These are phyloP conservation scores for Diplocarpon rosae DNA, from an alignment of 2,329 filamentous ascomycete species.

Conservation along the genomic window DNA sequence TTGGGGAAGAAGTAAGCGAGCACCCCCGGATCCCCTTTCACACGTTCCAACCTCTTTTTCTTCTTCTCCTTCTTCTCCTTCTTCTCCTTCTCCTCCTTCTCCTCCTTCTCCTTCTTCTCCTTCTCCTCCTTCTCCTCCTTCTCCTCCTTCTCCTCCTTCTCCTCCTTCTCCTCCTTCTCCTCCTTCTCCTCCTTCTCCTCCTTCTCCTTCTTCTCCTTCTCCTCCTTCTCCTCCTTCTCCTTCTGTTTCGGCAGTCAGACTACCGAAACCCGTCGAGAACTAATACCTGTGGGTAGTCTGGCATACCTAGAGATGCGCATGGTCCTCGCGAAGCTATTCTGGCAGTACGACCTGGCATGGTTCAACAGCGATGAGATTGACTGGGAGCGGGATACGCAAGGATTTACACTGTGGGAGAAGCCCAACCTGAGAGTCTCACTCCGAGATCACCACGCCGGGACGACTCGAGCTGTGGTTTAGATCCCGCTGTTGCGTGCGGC, in stretches of 20 bases:
- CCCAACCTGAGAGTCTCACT: conserved; percentile 12
- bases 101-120: not conserved
- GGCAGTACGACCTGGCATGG: conserved; percentile 15
- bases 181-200: not conserved
- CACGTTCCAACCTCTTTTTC: not conserved
- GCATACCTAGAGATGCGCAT: conserved; percentile 17
- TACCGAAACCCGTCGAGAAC: no score
- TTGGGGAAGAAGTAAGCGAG: no score
- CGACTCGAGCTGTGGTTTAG: no score
- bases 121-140: not conserved
- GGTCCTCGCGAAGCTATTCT: conserved; percentile 16
- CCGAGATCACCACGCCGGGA: conserved; percentile 1
- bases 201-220: not conserved
- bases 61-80: not conserved
- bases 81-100: not conserved
- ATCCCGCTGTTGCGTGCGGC: no score
- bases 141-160: not conserved
- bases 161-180: not conserved
- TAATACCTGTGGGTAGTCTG: no score
- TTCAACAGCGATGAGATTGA: conserved; percentile 14
- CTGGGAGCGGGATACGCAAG: conserved; percentile 17
- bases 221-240: not conserved
- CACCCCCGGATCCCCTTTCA: not conserved
- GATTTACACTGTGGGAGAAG: conserved; percentile 18
- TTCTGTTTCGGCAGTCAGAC: not conserved